Evolutionary conservation across 371 early-diverging fungal species (phyloP).

Genomic region (Actinomortierella ambigua): DNA sequence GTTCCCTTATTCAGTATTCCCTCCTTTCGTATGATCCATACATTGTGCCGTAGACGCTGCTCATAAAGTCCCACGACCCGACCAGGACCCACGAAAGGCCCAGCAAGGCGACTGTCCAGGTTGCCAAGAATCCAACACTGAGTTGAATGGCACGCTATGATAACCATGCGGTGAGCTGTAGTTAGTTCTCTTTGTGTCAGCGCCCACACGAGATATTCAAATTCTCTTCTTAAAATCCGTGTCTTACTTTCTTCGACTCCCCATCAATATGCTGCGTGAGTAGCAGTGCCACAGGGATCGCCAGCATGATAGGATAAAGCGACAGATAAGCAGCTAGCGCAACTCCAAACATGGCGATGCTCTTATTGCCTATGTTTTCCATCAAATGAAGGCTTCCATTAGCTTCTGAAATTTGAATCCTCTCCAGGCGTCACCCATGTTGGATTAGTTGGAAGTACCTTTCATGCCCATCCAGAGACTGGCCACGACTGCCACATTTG

Average conservation of each 20-base stretch:
- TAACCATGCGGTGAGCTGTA: not conserved
- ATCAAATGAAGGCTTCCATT: constrained; percentile 11
- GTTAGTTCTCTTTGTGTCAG: not conserved
- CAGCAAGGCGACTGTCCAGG: constrained; percentile 54
- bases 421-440: too few relatives aligned
- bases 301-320: constrained; percentile 83
- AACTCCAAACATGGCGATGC: constrained; percentile 64
- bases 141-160: constrained; percentile 1
- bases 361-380: constrained; percentile 47
- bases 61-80: constrained; percentile 77
- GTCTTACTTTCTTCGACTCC: constrained; percentile 4
- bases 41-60: constrained; percentile 79
- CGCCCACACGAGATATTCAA: too few relatives aligned
- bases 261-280: constrained; percentile 6
- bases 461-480: constrained; percentile 69
- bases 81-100: constrained; percentile 61
- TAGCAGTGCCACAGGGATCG: constrained; percentile 68
- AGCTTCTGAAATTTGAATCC: not conserved
- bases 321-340: constrained; percentile 81
- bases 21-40: constrained; percentile 40
- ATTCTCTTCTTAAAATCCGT: not conserved
- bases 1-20: not conserved
- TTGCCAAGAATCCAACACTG: constrained; percentile 32
- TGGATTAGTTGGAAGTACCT: constrained; percentile 47
- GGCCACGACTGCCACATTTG: constrained; percentile 69